Evolutionary conservation across 1,284 basidiomycete genomes (phyloP).

Genomic region (Trametes versicolor): DNA sequence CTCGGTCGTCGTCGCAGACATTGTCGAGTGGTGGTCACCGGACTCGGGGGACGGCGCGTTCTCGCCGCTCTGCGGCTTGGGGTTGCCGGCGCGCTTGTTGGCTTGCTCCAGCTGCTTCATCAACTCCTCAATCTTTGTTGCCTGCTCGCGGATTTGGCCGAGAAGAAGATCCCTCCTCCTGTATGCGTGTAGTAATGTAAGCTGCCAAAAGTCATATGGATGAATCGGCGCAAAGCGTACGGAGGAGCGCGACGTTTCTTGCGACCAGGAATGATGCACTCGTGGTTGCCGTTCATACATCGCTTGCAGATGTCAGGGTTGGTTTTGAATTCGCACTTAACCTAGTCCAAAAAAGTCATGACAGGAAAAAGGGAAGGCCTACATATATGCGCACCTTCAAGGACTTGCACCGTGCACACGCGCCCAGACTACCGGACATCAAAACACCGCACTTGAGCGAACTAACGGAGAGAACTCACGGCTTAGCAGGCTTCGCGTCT

Average conservation of each 20-base stretch:
- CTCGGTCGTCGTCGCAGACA: conserved; percentile 34
- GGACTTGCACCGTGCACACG: conserved; percentile 77
- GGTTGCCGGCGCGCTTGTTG: conserved; percentile 36
- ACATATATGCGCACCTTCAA: conserved; percentile 60
- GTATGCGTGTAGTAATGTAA: conserved; percentile 1
- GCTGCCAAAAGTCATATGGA: not conserved
- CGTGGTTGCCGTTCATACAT: conserved; percentile 70
- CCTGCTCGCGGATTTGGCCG: conserved; percentile 76
- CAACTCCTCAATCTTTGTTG: conserved; percentile 71
- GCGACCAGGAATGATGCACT: conserved; percentile 79
- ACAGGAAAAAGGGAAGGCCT: not conserved
- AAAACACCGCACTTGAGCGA: conserved; percentile 10
- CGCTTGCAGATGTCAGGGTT: conserved; percentile 77
- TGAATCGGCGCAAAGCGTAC: conserved; percentile 47
- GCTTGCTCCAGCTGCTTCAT: conserved; percentile 69
- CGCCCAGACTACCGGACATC: conserved; percentile 48
- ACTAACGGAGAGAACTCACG: conserved; percentile 49
- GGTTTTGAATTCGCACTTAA: conserved; percentile 75
- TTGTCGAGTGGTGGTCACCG: conserved; percentile 29
- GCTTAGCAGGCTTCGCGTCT: conserved; percentile 54
- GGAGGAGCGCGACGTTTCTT: conserved; percentile 81
- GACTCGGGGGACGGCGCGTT: conserved; percentile 35
- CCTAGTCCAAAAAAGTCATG: conserved; percentile 45
- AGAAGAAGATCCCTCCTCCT: conserved; percentile 81
- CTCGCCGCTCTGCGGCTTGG: conserved; percentile 24